Percentiles rank a stretch among this genome's conserved stretches.
Conservation (phyloP, 768 basidiomycete species). For the Amanita inopinata region DNA sequence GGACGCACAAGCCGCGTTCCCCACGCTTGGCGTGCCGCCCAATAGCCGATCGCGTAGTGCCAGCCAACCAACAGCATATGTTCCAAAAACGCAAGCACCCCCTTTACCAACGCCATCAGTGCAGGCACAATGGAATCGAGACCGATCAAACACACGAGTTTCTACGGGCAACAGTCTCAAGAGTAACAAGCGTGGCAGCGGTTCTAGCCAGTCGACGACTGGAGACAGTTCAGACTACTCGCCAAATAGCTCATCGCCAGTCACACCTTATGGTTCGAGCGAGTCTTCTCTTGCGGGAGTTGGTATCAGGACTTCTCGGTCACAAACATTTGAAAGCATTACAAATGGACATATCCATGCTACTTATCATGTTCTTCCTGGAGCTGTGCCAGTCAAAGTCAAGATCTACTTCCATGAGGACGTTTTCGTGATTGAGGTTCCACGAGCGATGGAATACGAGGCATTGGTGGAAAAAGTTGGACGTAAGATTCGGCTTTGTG, state of each 20-base stretch:
- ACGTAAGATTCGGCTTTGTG: conserved; percentile 88
- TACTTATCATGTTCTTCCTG: background rate
- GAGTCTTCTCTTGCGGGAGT: conserved; percentile 65
- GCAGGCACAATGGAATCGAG: conserved; percentile 34
- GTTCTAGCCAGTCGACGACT: conserved; percentile 72
- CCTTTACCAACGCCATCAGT: conserved; percentile 38
- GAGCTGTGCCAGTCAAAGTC: conserved; percentile 59
- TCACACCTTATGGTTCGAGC: conserved; percentile 86
- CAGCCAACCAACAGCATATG: conserved; percentile 70
- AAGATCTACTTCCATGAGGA: conserved; percentile 95
- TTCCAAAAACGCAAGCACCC: conserved; percentile 42
- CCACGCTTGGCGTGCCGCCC: conserved; percentile 19
- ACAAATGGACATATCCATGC: conserved; percentile 18
- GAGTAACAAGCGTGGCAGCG: conserved; percentile 68
- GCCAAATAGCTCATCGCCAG: conserved; percentile 76
- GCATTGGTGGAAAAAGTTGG: conserved; percentile 87
- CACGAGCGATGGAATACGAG: conserved; percentile 65
- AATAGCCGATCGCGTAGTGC: conserved; percentile 59
- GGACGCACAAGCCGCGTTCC: conserved; percentile 21
- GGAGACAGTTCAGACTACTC: conserved; percentile 78
- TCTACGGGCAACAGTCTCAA: conserved; percentile 5
- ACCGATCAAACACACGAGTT: conserved; percentile 8
- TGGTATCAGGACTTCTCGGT: conserved; percentile 43
- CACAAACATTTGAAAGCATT: conserved; percentile 40
- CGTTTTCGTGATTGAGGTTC: conserved; percentile 89